phyloP scores from a whole-genome alignment of 805 yeast genomes.

The Torulaspora maleeae region DNA sequence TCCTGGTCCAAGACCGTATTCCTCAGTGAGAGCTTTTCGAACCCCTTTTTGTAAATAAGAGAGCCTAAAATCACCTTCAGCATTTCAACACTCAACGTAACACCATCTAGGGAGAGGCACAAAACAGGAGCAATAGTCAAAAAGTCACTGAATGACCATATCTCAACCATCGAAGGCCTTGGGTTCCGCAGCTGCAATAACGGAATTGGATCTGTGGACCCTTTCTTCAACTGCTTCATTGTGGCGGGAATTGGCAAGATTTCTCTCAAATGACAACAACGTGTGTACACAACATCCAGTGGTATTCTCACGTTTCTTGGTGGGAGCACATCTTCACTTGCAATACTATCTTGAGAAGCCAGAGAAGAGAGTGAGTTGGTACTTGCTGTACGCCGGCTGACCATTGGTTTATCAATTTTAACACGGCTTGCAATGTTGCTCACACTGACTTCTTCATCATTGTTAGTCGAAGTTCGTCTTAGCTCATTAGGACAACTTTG shows the following conservation, averaged over 20 bases:
- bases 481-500: conserved; percentile 33
- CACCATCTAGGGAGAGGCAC: conserved; percentile 77
- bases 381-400: conserved; percentile 35
- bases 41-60: conserved; percentile 54
- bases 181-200: conserved; percentile 75
- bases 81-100: conserved; percentile 68
- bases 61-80: conserved; percentile 63
- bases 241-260: conserved; percentile 90
- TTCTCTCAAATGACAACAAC: conserved; percentile 90
- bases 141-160: conserved; percentile 83
- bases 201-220: conserved; percentile 79
- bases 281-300: conserved; percentile 73
- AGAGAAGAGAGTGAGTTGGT: conserved; percentile 19
- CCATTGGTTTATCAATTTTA: conserved; percentile 43
- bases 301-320: conserved; percentile 35
- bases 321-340: conserved; percentile 30
- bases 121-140: conserved; percentile 77
- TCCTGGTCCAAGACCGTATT: conserved; percentile 69
- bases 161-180: conserved; percentile 81
- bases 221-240: conserved; percentile 66
- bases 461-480: conserved; percentile 28
- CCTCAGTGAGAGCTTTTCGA: conserved; percentile 70
- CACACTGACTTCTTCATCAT: conserved; percentile 40
- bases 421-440: conserved; percentile 34
- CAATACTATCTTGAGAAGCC: conserved; percentile 16